Evolutionary conservation across 768 basidiomycete genomes (phyloP).

Genomic region (Leccinum olivaceopallidum): DNA sequence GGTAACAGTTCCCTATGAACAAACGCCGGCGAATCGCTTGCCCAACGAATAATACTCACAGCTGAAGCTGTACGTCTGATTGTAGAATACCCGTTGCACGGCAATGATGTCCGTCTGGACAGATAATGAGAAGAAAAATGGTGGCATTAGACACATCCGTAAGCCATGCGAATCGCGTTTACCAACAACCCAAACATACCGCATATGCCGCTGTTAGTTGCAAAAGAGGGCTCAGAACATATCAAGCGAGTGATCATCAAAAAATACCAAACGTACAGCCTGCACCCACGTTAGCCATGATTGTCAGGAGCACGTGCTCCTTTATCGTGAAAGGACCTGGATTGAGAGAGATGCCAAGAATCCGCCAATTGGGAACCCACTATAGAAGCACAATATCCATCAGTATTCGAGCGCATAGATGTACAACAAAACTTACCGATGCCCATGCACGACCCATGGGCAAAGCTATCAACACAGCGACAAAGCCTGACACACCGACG

Average conservation of each 20-base stretch:
- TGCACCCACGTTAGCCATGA: slow-evolving; percentile 59
- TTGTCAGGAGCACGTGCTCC: slow-evolving; percentile 66
- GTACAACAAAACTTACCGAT: slow-evolving; percentile 18
- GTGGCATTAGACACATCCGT: background rate
- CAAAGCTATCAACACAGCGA: slow-evolving; percentile 71
- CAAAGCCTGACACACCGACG: slow-evolving; percentile 43
- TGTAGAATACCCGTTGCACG: slow-evolving; percentile 71
- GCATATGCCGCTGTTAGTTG: slow-evolving; percentile 46
- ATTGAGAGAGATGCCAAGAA: slow-evolving; percentile 66
- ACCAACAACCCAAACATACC: slow-evolving; percentile 13
- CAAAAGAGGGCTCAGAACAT: slow-evolving; percentile 5
- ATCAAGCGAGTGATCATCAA: background rate
- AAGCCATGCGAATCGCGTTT: background rate
- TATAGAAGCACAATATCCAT: slow-evolving; percentile 17
- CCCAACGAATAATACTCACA: slow-evolving; percentile 32
- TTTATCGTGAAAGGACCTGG: slow-evolving; percentile 79
- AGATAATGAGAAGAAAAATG: background rate
- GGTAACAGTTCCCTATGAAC: background rate
- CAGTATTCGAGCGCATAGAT: background rate
- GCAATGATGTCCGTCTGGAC: slow-evolving; percentile 65
- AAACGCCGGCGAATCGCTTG: background rate
- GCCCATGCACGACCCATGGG: slow-evolving; percentile 71
- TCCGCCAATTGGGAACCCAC: slow-evolving; percentile 48
- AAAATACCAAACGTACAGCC: slow-evolving; percentile 19
- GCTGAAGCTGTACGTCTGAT: slow-evolving; percentile 53